A percentile compares a stretch with the other conserved stretches of the same genome.
phyloP scores from a whole-genome alignment of 208 protist species.

The Trypanosomatidae sp. region DNA sequence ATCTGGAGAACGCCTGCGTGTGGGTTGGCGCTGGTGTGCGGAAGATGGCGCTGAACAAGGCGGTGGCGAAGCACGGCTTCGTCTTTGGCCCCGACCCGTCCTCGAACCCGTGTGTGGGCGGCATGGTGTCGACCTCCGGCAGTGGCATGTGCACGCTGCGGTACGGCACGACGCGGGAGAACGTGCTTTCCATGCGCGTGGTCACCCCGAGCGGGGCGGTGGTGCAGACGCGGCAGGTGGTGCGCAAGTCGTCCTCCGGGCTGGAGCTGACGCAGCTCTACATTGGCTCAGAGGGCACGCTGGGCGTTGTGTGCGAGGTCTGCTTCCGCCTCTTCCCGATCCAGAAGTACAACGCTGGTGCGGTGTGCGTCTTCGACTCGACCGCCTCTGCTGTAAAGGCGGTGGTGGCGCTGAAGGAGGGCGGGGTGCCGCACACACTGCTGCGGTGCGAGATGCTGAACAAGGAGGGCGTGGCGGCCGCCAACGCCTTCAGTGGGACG shows the following conservation, averaged over 20 bases:
- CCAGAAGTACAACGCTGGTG: slow-evolving; percentile 41
- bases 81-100: slow-evolving; percentile 55
- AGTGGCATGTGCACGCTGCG: slow-evolving; percentile 72
- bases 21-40: slow-evolving; percentile 59
- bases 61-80: slow-evolving; percentile 35
- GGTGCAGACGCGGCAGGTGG: slow-evolving; percentile 61
- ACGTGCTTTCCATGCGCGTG: slow-evolving; percentile 70
- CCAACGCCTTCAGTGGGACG: slow-evolving; percentile 52
- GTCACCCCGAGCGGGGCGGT: slow-evolving; percentile 50
- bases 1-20: slow-evolving; percentile 46
- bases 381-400: slow-evolving; percentile 37
- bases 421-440: slow-evolving; percentile 51
- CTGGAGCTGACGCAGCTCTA: slow-evolving; percentile 91
- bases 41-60: slow-evolving; percentile 53
- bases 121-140: slow-evolving; percentile 64
- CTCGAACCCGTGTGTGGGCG: slow-evolving; percentile 62
- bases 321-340: slow-evolving; percentile 53
- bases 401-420: slow-evolving; percentile 50
- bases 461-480: slow-evolving; percentile 40
- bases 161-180: slow-evolving; percentile 87
- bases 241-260: slow-evolving; percentile 82
- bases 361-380: slow-evolving; percentile 39
- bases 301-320: slow-evolving; percentile 82
- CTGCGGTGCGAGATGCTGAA: slow-evolving; percentile 78
- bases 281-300: slow-evolving; percentile 84